Base-by-base conservation (phyloP, 2,329 filamentous ascomycete genomes). In the Helotiales sp. region DNA sequence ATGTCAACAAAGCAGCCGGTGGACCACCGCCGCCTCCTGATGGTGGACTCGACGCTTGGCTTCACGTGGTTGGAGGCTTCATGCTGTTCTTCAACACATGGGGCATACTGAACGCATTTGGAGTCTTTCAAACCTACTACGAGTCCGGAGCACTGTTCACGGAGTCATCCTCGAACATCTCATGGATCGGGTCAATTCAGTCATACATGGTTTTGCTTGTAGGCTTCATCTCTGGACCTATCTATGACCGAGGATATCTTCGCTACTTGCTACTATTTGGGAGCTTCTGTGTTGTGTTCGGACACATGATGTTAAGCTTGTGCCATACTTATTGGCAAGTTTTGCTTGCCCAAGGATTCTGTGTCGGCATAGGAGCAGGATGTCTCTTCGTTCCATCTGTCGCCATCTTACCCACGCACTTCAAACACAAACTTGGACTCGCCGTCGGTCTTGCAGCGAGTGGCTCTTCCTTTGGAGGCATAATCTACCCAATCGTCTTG, bases 401-500 rank as follows among this genome's bases (percentile, higher is more conserved):
- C 57, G 69, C 71, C 3, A 69, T 73, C 10, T 67, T 75, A 5
- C 70, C 74, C 0, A 77, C 76, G 36, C 81, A 79, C 71, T 76
- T 81, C 63, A 75, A 76, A 63, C 75, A 74, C 53, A 72, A 75
- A 36, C 74, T 79, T 24, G 74, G 74, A 9, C 69, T 76, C 3
- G 79, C 79, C 7, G 70, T 78, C 51, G 80, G 80, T 13, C 69
- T 80, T 24, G 75, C 77, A 65, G 74, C 75, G 5, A 72, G 77
- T 2, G 79, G 79, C 4, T 42, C 42, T 40, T 77, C 75, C 5
- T 61, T 80, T 5, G 80, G 79, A 2, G 79, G 80, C 15, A 79
- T 87, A 27, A 77, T 86, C 33, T 80, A 85, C 54, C 83, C 84
- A 0, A 83, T 86, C 63, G 82, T 87, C 76, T 76, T 85, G n/a